A percentile compares a stretch with the other conserved stretches of the same genome.
phyloP scores from a whole-genome alignment of 768 basidiomycete species.

The Kwoniella pini region DNA sequence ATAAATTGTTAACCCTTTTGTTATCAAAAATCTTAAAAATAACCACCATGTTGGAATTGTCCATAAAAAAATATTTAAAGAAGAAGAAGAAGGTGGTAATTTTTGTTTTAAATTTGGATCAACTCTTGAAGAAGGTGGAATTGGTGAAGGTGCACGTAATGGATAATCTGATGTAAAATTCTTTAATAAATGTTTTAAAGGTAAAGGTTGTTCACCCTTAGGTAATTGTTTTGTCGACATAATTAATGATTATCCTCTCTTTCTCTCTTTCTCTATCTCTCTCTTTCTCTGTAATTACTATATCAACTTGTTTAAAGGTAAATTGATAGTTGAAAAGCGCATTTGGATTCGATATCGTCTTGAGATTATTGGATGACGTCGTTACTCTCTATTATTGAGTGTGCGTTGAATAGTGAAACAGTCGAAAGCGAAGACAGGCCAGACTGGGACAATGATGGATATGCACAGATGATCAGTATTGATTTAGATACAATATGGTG shows the following conservation, averaged over 20 bases:
- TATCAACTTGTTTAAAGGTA: too few species aligned
- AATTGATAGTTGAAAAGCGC: too few species aligned
- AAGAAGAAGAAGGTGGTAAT: slow-evolving; percentile 33
- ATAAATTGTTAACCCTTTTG: slow-evolving; percentile 46
- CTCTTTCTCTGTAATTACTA: background rate
- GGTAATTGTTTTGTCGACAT: background rate
- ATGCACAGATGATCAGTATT: too few species aligned
- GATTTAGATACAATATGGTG: too few species aligned
- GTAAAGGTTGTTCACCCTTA: slow-evolving; percentile 16
- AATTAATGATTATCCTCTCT: too few species aligned
- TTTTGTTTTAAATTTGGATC: slow-evolving; percentile 44
- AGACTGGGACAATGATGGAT: too few species aligned
- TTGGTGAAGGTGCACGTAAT: slow-evolving; percentile 44
- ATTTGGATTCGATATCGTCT: too few species aligned
- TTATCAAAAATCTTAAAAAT: slow-evolving; percentile 38
- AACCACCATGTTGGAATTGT: slow-evolving; percentile 41
- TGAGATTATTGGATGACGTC: too few species aligned
- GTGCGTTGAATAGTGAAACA: too few species aligned
- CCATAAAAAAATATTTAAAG: slow-evolving; percentile 41
- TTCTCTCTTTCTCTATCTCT: background rate
- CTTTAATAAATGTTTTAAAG: slow-evolving; percentile 31
- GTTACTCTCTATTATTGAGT: too few species aligned
- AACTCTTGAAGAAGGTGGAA: slow-evolving; percentile 49
- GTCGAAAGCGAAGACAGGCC: too few species aligned
- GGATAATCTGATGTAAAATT: slow-evolving; percentile 42